phyloP scores from a whole-genome alignment of 2,329 filamentous ascomycete species.

The Cladosporium sp. region DNA sequence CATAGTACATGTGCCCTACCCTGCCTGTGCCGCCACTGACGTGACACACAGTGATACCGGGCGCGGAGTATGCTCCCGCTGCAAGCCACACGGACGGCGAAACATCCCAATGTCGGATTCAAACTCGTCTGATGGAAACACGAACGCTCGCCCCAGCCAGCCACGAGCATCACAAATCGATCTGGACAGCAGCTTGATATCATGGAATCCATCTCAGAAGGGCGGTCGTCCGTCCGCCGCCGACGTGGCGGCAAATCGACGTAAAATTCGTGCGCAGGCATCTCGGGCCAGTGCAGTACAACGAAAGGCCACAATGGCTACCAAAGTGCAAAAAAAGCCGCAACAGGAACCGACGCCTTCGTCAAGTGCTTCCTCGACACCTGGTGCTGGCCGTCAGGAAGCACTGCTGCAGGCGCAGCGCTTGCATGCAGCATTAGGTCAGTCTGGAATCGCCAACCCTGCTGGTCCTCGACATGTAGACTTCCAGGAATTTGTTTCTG shows the following conservation, averaged over 20 bases:
- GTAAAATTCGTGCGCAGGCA: slow-evolving; percentile 12
- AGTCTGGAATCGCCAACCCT: neutral
- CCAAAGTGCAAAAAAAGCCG: neutral
- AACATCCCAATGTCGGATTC: neutral
- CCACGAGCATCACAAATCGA: neutral
- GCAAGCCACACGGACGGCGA: neutral
- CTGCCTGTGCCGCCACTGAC: neutral
- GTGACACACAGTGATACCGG: neutral
- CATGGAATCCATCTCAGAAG: slow-evolving; percentile 3
- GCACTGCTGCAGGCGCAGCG: slow-evolving; percentile 5
- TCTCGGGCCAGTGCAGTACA: slow-evolving; percentile 11
- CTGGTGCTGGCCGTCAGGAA: neutral
- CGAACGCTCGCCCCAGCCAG: neutral
- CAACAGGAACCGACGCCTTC: neutral
- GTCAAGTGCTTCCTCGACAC: neutral
- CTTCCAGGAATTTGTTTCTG: slow-evolving; percentile 11
- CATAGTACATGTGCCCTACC: neutral
- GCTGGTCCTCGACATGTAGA: neutral
- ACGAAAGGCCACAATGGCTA: slow-evolving; percentile 14
- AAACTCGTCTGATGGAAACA: neutral
- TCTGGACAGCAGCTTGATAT: slow-evolving; percentile 8
- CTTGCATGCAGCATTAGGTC: neutral
- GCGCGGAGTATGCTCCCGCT: neutral
- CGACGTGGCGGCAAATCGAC: neutral
- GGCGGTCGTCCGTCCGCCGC: neutral